Evolutionary conservation across 805 yeast genomes (phyloP), one percentile per base, ranked within the genome.

Genomic region (Sporopachydermia lactativora): DNA sequence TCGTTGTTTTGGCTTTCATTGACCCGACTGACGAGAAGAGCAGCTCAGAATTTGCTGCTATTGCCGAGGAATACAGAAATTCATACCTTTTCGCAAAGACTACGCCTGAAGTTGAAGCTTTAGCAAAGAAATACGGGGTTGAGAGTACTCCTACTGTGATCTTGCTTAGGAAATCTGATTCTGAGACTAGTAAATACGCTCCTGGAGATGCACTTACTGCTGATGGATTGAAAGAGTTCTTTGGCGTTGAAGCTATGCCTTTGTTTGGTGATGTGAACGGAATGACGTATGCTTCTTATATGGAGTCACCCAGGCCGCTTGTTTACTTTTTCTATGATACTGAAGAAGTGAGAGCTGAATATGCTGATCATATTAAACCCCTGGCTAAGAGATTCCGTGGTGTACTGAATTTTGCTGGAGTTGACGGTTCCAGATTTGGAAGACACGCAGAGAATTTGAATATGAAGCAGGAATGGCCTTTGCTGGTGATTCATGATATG

Each of bases 211-310:
- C 41, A 18, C 49, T 47, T 39, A 47, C 47, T 38, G 57, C 64
- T 42, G 57, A 57, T 41, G 53, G 57, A 15, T 60, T 81, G 48
- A 48, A 52, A 37, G 58, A 61, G 28, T 80, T 78, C 55, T 62
- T 77, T 49, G 59, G 62, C 41, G 59, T 62, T 49, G 92, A 86
- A 65, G 61, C 79, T 39, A 71, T 81, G 57, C 96, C 96, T 43
- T 68, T 73, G 52, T 79, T 88, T 52, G 95, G 94, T 54, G 96
- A 88, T 62, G 75, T 89, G 48, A 77, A 75, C 53, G 86, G 92
- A 49, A 68, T 73, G 41, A 79, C 92, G 47, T 92, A 80, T 71
- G 65, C 70, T 61, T 56, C 68, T 35, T 92, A 88, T 68, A 75
- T 83, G 71, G 62, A 68, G 42, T 65, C 86, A 44, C 71, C 75